These are phyloP conservation scores for Chenopodium berlandieri DNA, from an alignment of 148 eudicot species.

Conservation along the genomic window DNA sequence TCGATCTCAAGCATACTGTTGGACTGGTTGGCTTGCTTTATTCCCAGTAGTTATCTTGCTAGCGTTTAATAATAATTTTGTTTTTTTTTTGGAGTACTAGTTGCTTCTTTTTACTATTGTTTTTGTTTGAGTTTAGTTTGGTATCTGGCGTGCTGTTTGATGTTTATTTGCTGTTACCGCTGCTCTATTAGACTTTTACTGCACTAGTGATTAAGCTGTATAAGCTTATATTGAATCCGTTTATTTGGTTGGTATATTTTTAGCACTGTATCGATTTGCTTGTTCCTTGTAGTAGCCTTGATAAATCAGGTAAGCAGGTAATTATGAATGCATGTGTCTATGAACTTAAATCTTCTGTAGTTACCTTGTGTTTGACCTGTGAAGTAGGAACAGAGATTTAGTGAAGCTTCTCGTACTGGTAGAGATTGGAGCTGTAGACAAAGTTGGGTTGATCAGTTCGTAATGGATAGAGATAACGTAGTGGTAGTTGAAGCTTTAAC, in stretches of 20 bases:
- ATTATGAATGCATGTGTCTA: constrained; percentile 12
- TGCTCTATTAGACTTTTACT: constrained; percentile 20
- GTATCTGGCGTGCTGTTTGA: constrained; percentile 45
- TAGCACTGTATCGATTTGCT: constrained; percentile 1
- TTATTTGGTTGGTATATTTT: constrained; percentile 12
- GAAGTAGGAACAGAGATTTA: constrained; percentile 40
- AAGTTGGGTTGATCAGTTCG: constrained; percentile 64
- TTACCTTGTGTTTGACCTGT: constrained; percentile 23
- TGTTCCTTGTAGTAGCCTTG: not conserved
- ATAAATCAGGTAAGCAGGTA: constrained; percentile 10
- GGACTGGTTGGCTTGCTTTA: constrained; percentile 87
- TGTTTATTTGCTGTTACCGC: constrained; percentile 42
- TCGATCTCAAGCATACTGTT: constrained; percentile 30
- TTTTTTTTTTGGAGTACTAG: constrained; percentile 40
- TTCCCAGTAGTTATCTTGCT: constrained; percentile 49
- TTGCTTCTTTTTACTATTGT: constrained; percentile 25
- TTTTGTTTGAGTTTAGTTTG: constrained; percentile 44
- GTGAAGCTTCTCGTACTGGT: constrained; percentile 39
- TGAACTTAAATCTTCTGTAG: constrained; percentile 11
- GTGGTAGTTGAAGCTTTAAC: constrained; percentile 71
- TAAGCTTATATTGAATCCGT: constrained; percentile 30
- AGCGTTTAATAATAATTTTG: constrained; percentile 37
- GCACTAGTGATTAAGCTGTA: constrained; percentile 37
- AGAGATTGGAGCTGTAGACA: constrained; percentile 47
- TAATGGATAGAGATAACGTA: constrained; percentile 72